Conservation (phyloP, 1,284 basidiomycete genomes). For the Coriolopsis trogii region DNA sequence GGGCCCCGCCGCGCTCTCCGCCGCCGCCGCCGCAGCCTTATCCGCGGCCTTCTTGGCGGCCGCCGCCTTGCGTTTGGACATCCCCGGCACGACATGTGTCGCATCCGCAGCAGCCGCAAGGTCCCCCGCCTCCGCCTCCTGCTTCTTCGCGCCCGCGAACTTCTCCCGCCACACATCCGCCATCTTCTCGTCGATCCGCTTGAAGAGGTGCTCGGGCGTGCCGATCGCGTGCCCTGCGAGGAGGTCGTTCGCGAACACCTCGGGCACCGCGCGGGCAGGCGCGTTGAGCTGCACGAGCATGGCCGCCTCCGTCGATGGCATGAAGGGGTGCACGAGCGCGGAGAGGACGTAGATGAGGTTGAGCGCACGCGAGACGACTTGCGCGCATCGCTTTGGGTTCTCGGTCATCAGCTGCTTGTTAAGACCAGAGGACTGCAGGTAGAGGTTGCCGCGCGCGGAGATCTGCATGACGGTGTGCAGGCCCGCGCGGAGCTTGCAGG, state of each 20-base stretch:
- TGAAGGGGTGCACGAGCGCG: slow-evolving; percentile 91
- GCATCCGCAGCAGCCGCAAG: slow-evolving; percentile 42
- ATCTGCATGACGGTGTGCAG: slow-evolving; percentile 90
- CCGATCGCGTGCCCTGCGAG: slow-evolving; percentile 87
- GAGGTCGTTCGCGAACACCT: slow-evolving; percentile 76
- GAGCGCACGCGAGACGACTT: slow-evolving; percentile 87
- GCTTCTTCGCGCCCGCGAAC: slow-evolving; percentile 57
- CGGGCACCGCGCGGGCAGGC: slow-evolving; percentile 78
- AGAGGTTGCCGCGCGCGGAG: slow-evolving; percentile 92
- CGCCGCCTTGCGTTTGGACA: slow-evolving; percentile 58
- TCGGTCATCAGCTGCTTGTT: slow-evolving; percentile 89
- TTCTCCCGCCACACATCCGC: slow-evolving; percentile 81
- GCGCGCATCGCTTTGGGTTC: slow-evolving; percentile 84
- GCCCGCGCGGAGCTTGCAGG: slow-evolving; percentile 87
- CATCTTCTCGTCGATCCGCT: slow-evolving; percentile 92
- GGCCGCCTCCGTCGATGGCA: slow-evolving; percentile 87
- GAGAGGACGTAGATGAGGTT: slow-evolving; percentile 95
- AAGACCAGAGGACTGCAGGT: slow-evolving; percentile 90
- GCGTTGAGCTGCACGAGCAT: slow-evolving; percentile 93
- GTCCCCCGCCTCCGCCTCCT: slow-evolving; percentile 26
- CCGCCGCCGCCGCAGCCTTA: slow-evolving; percentile 22
- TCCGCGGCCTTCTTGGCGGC: slow-evolving; percentile 41
- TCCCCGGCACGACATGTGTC: slow-evolving; percentile 42
- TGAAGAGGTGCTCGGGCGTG: slow-evolving; percentile 90
- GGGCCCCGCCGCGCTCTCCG: slow-evolving; percentile 45